phyloP scores from a whole-genome alignment of 1,284 basidiomycete genomes.

The Moesziomyces globuligerus region DNA sequence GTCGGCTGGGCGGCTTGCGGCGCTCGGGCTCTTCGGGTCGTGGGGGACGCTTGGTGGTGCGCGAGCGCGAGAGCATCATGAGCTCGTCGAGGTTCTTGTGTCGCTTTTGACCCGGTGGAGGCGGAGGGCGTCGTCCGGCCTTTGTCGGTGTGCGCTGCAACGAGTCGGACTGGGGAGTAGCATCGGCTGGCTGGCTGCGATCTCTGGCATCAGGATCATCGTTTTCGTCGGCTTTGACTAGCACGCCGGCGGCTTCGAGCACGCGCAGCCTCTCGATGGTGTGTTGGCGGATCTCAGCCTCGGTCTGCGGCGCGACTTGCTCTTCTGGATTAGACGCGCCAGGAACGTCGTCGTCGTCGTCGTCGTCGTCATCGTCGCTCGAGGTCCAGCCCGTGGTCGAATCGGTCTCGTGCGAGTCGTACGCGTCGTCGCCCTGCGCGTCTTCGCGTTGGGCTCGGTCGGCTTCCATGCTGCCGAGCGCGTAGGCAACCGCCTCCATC shows the following conservation, averaged over 20 bases:
- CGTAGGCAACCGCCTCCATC: slow-evolving; percentile 44
- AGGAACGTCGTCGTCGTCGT: slow-evolving; percentile 62
- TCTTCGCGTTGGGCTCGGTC: too few relatives aligned
- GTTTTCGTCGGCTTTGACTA: slow-evolving; percentile 72
- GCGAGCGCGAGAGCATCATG: slow-evolving; percentile 39
- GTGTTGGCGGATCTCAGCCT: slow-evolving; percentile 73
- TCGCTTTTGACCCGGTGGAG: slow-evolving; percentile 37
- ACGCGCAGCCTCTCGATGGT: slow-evolving; percentile 82
- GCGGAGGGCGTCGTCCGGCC: slow-evolving; percentile 36
- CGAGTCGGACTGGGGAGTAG: slow-evolving; percentile 4
- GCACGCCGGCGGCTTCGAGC: slow-evolving; percentile 85
- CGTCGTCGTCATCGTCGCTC: slow-evolving; percentile 71
- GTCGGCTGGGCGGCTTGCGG: slow-evolving; percentile 34
- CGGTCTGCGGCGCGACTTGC: slow-evolving; percentile 63
- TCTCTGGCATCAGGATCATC: slow-evolving; percentile 53
- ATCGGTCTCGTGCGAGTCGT: slow-evolving; percentile 61
- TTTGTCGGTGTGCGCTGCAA: slow-evolving; percentile 3
- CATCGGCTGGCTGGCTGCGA: slow-evolving; percentile 68
- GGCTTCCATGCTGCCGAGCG: slow-evolving; percentile 27
- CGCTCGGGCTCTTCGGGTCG: slow-evolving; percentile 49
- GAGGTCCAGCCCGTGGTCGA: slow-evolving; percentile 70
- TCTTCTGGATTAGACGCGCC: slow-evolving; percentile 22
- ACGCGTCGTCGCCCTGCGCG: slow-evolving; percentile 44
- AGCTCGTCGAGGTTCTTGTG: slow-evolving; percentile 48
- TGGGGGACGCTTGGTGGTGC: slow-evolving; percentile 28